Base-by-base conservation (phyloP, 2,329 filamentous ascomycete species). In the Xenoacremonium recifei region DNA sequence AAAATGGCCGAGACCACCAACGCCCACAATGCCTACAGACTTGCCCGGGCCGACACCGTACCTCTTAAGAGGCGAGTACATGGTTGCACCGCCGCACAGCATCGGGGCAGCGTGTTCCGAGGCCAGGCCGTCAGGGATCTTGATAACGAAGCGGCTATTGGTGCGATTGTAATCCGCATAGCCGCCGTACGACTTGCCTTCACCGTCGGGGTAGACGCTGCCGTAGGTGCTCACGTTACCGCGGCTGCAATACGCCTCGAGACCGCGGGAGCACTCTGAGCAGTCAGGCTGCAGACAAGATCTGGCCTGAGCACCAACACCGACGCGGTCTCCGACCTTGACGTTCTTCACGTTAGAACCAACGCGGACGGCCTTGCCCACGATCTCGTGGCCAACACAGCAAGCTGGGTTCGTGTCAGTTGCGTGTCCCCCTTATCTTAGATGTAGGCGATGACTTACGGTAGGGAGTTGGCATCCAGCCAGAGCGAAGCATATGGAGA, bases 1-100 rank as follows among this genome's bases (percentile, higher is more conserved):
- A 50, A 87, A 80, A 62, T 88, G 83, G 0, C 84, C 84, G 2
- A 87, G 60, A 3, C 84, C 83, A 6, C 84, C 84, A 15, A 87
- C 68, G 3, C 84, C 84, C 18, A 87, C 68, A 42, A 87, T 78
- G 0, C 80, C 84, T 2, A 88, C 80, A 4, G 63, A 72, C 65
- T 84, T 86, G 12, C 83, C 83, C 0, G 82, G 82, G 0, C 84
- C 85, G 40, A 73, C 77, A 6, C 79, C 79, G 45, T 85, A 77
- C 37, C 77, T 72, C 42, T 69, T 70, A 32, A 89, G 62, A 1
- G 85, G 84, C 6, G 72, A 69, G 55, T 73, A 89, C 9, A 82
- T 70, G 0, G 85, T 88, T 30, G 87, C 74, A 16, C 85, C 84
- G 12, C 76, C 85, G 53, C 85, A 88, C 37, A 88, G 69, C 76